These are phyloP conservation scores for Conticribra weissflogii DNA, from an alignment of 108 stramenopile genomes.

Conservation along the genomic window DNA sequence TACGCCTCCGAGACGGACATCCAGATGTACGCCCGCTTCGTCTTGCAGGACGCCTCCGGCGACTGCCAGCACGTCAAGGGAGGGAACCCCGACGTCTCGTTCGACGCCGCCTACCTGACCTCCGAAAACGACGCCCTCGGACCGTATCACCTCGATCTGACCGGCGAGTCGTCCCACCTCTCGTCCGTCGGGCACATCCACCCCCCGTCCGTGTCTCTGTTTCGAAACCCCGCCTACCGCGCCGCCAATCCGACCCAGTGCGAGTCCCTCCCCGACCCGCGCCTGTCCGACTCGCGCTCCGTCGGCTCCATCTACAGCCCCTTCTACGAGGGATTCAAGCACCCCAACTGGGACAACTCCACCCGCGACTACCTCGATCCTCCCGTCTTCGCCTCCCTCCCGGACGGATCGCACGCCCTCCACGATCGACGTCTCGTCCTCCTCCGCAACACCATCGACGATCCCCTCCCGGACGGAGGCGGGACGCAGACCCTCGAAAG, in stretches of 20 bases:
- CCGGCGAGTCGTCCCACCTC: neutral
- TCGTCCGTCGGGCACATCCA: neutral
- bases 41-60: neutral
- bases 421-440: slow-evolving; percentile 16
- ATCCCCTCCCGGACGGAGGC: slow-evolving; percentile 27
- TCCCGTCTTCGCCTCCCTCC: slow-evolving; percentile 14
- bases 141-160: slow-evolving; percentile 5
- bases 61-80: slow-evolving; percentile 16
- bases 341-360: slow-evolving; percentile 16
- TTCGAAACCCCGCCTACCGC: neutral
- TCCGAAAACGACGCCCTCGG: neutral
- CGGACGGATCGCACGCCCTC: slow-evolving; percentile 6
- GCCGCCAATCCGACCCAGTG: neutral
- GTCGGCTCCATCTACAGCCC: slow-evolving; percentile 17
- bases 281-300: slow-evolving; percentile 3
- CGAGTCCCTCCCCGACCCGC: slow-evolving; percentile 15
- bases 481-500: slow-evolving; percentile 16
- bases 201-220: slow-evolving; percentile 4
- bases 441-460: slow-evolving; percentile 11
- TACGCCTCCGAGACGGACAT: slow-evolving; percentile 5
- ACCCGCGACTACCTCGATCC: slow-evolving; percentile 2
- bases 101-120: slow-evolving; percentile 8
- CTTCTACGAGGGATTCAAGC: slow-evolving; percentile 18
- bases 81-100: slow-evolving; percentile 20
- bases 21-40: slow-evolving; percentile 18